phyloP scores from a whole-genome alignment of 495 filamentous ascomycete species.

The Lentithecium fluviatile region DNA sequence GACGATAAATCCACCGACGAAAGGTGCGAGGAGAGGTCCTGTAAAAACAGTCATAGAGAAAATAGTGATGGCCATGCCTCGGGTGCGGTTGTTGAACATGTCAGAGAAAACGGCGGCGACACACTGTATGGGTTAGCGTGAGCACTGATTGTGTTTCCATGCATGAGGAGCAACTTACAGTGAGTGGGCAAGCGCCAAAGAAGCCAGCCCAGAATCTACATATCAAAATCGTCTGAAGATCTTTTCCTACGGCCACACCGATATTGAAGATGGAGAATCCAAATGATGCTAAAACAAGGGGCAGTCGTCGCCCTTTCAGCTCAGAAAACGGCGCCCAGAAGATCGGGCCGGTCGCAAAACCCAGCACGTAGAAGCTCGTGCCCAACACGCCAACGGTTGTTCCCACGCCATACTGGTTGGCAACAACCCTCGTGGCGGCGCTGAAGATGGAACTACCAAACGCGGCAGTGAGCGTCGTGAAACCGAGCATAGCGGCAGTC shows the following conservation, averaged over 20 bases:
- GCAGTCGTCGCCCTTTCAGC: conserved; percentile 69
- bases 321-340: conserved; percentile 71
- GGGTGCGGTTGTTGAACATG: conserved; percentile 75
- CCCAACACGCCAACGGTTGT: conserved; percentile 63
- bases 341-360: conserved; percentile 65
- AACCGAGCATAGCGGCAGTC: conserved; percentile 72
- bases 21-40: conserved; percentile 77
- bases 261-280: conserved; percentile 77
- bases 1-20: conserved; percentile 81
- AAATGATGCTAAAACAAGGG: conserved; percentile 70
- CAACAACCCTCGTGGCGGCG: conserved; percentile 56
- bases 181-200: conserved; percentile 72
- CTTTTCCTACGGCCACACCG: conserved; percentile 69
- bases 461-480: conserved; percentile 70
- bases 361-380: conserved; percentile 68
- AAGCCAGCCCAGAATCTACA: conserved; percentile 80
- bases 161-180: conserved; percentile 47
- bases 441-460: conserved; percentile 73
- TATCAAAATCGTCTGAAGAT: conserved; percentile 78
- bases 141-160: background rate
- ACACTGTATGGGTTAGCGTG: conserved; percentile 7
- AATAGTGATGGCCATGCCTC: conserved; percentile 77
- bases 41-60: conserved; percentile 84
- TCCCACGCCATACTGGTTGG: conserved; percentile 54
- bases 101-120: conserved; percentile 88